Conservation (phyloP, 257 asterid genomes). For the Cynanchum wilfordii region DNA sequence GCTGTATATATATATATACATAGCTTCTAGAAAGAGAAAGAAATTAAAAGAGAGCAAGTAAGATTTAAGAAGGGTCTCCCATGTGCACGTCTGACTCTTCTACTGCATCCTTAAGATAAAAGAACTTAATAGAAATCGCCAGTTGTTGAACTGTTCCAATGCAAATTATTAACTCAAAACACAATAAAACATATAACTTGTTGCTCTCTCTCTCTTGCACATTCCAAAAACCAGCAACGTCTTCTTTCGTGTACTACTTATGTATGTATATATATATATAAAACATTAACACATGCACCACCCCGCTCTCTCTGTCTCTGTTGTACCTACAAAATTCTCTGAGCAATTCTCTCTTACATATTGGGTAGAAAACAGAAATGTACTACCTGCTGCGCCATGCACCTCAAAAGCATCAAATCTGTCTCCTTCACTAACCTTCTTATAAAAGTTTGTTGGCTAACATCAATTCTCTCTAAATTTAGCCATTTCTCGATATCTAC, state of each 20-base stretch:
- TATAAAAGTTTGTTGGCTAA: constrained; percentile 14
- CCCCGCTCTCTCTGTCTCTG: neutral
- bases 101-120: neutral
- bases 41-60: neutral
- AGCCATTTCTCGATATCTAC: constrained; percentile 23
- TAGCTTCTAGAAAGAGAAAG: neutral
- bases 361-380: constrained; percentile 1
- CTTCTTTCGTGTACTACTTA: constrained; percentile 7
- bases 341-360: constrained; percentile 8
- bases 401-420: constrained; percentile 19
- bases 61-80: neutral
- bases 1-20: too few species aligned
- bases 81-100: constrained; percentile 18
- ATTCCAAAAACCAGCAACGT: constrained; percentile 1
- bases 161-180: constrained; percentile 10
- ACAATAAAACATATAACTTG: constrained; percentile 32
- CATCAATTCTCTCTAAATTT: constrained; percentile 19
- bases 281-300: too few species aligned
- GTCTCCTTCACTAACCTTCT: constrained; percentile 5
- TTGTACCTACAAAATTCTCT: constrained; percentile 18
- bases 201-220: neutral
- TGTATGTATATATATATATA: too few species aligned
- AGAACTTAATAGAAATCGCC: constrained; percentile 14
- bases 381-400: neutral
- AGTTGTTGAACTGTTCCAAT: constrained; percentile 25